A percentile compares a stretch with the other conserved stretches of the same genome.
phyloP scores from a whole-genome alignment of 345 rosid species.

The Hirschfeldia incana region DNA sequence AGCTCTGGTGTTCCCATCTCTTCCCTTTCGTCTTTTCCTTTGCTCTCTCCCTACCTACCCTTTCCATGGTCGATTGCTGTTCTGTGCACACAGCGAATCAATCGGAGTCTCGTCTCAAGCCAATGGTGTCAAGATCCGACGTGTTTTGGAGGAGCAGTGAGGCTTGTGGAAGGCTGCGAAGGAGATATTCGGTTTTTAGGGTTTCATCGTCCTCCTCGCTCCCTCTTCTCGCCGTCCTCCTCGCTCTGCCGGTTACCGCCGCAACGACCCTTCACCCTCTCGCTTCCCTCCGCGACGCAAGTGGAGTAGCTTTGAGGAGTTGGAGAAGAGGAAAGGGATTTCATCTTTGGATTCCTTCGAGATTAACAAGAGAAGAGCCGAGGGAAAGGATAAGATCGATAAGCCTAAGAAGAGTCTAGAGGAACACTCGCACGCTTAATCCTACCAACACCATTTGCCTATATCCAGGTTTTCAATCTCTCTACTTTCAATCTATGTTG shows the following conservation, averaged over 20 bases:
- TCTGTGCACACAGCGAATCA: too few species aligned
- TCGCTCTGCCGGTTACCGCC: slow-evolving; percentile 41
- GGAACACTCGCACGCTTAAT: slow-evolving; percentile 68
- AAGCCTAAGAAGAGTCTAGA: slow-evolving; percentile 66
- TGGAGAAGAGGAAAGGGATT: slow-evolving; percentile 26
- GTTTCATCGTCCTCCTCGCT: too few species aligned
- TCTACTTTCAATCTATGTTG: too few species aligned
- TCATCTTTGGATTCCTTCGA: slow-evolving; percentile 44
- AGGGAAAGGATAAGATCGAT: slow-evolving; percentile 61
- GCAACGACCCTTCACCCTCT: slow-evolving; percentile 34
- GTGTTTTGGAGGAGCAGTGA: too few species aligned
- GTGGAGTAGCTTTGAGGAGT: slow-evolving; percentile 37
- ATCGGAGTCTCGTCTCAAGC: too few species aligned
- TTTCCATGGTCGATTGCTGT: too few species aligned
- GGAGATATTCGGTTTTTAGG: too few species aligned
- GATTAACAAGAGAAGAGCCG: slow-evolving; percentile 84
- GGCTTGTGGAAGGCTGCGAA: too few species aligned
- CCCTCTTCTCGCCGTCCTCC: slow-evolving; percentile 40
- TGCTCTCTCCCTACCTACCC: too few species aligned
- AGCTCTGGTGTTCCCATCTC: too few species aligned
- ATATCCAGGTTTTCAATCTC: slow-evolving; percentile 96
- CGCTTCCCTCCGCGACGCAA: slow-evolving; percentile 46
- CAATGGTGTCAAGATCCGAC: too few species aligned
- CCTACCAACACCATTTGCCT: slow-evolving; percentile 85
- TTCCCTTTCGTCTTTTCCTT: too few species aligned